Conservation (phyloP, 345 rosid genomes). For the Populus ilicifolia region DNA sequence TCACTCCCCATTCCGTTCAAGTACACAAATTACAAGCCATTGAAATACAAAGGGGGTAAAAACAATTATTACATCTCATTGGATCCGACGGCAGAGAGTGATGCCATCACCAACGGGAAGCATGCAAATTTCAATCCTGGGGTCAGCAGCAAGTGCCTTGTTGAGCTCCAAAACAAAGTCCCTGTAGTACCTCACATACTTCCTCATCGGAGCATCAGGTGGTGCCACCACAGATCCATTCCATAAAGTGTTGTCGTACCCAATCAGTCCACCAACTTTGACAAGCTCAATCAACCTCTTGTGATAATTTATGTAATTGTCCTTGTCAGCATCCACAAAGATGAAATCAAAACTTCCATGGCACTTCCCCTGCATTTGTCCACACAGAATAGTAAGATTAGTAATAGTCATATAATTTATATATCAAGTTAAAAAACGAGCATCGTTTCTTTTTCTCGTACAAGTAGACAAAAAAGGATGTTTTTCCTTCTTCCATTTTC, state of each 20-base stretch:
- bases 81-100: constrained; percentile 91
- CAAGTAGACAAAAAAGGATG: neutral
- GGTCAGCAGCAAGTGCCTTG: constrained; percentile 95
- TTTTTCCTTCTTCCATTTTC: neutral
- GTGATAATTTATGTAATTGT: constrained; percentile 91
- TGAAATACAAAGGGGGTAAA: neutral
- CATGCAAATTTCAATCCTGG: constrained; percentile 94
- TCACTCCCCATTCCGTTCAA: neutral
- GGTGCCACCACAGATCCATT: constrained; percentile 91
- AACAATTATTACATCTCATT: constrained; percentile 7
- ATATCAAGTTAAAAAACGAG: neutral
- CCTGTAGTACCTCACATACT: constrained; percentile 82
- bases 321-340: constrained; percentile 97
- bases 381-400: neutral
- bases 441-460: neutral
- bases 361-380: constrained; percentile 52
- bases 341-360: constrained; percentile 81
- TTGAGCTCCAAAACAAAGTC: constrained; percentile 91
- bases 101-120: constrained; percentile 95
- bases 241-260: constrained; percentile 98
- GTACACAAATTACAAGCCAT: constrained; percentile 1
- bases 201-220: constrained; percentile 75
- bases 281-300: constrained; percentile 75
- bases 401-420: neutral
- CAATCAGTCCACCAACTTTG: constrained; percentile 84